Conservation (phyloP, 2,329 filamentous ascomycete genomes). For the Epichloe brachyelytri region DNA sequence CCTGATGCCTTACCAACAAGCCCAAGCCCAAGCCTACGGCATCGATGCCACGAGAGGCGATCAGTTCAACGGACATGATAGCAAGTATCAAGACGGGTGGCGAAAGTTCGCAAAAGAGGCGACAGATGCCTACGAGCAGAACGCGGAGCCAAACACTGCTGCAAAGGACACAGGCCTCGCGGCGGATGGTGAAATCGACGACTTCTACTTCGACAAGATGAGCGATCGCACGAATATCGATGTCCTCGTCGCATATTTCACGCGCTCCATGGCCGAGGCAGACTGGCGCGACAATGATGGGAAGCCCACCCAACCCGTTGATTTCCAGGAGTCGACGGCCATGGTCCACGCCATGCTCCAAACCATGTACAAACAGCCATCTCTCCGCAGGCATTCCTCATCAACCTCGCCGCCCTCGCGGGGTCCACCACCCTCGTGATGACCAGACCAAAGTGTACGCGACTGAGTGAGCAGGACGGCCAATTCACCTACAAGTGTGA, state of each 20-base stretch:
- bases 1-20: conserved; percentile 29
- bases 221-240: conserved; percentile 43
- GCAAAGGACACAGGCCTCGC: conserved; percentile 1
- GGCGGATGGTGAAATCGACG: conserved; percentile 9
- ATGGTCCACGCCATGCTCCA: conserved; percentile 42
- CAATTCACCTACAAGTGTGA: conserved; percentile 35
- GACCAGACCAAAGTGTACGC: conserved; percentile 26
- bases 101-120: conserved; percentile 12
- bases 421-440: conserved; percentile 40
- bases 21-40: neutral
- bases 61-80: neutral
- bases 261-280: conserved; percentile 34
- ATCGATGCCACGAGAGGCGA: neutral
- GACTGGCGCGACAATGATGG: conserved; percentile 39
- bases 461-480: conserved; percentile 28
- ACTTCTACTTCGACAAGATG: conserved; percentile 22
- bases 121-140: conserved; percentile 9
- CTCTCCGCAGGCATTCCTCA: conserved; percentile 42
- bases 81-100: conserved; percentile 8
- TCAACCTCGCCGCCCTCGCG: conserved; percentile 44
- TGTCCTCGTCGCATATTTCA: conserved; percentile 41
- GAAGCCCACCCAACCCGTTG: conserved; percentile 27
- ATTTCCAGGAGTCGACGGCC: conserved; percentile 39
- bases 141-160: neutral
- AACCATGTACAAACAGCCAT: conserved; percentile 37